Base-by-base conservation (phyloP, 768 basidiomycete genomes). In the Rhodocollybia butyracea region DNA sequence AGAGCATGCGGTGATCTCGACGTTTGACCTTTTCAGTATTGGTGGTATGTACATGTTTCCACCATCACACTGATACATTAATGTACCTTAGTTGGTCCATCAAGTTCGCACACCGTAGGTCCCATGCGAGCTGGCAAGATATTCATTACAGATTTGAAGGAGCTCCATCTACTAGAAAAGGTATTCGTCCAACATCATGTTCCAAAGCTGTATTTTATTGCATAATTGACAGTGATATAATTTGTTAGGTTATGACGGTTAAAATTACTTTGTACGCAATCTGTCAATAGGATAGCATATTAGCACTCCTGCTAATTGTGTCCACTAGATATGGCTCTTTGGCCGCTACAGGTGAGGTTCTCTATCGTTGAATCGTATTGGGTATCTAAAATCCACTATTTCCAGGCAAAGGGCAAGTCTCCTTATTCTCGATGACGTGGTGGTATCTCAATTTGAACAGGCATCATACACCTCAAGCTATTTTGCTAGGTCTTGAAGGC, bases 21-120 rank as follows among this genome's bases (percentile, higher is more conserved):
- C 94, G 1, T 96, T 95, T 65, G 94, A 97, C 69, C 75, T 96
- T 51, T 95, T 96, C 75, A 90, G 87, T 63, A 89, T 95, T 59
- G 94, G 94, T 57, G 90, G 89, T 88, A 10, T 22, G 36, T 17
- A 50, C 19, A 24, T 26, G 8, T 36, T 4, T 36, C 10, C 27
- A 27, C 42, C 34, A 46, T 12, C 4, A 6, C 30, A 21, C 21
- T 36, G 51, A 27, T 29, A 5, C 34, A 29, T 11, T 21, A 29
- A 21, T 22, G 22, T 3, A 15, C 36, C 54, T 24, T 58, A 80
- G 75, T 80, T 32, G 79, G 80, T 4, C 79, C 80, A 5, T 79
- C 78, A 8, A 79, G 78, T 5, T 78, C 76, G 11, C 80, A 81
- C 60, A 81, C 80, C 8, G 73, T 79, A 19, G 73, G 79, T 1